Base-by-base conservation (phyloP, 371 early-diverging fungal genomes). In the Umbelopsis sp. region DNA sequence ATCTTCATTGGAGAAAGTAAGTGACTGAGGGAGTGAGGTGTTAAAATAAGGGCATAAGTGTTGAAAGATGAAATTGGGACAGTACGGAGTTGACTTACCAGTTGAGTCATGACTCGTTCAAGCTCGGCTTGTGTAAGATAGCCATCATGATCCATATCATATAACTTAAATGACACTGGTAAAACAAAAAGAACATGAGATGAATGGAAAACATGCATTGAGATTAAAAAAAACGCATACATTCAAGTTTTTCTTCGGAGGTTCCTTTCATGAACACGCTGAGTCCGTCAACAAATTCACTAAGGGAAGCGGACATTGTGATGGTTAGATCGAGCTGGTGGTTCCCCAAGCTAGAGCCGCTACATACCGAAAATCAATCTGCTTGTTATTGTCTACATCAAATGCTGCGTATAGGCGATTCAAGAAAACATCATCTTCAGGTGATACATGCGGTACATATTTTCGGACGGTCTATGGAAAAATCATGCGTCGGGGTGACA, bases 341-440 rank as follows among this genome's bases (percentile, higher is more conserved):
- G 29, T 50, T 29, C 45, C 50, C 29, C 20, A 50, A 57, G 10
- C 7, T 51, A 63, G n/a, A 7, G 63, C 32, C 35, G 11, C 14
- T 8, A 45, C 72, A 51, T 76, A 82, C 80, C 70, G 67, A 71
- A 92, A 91, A 72, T 93, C 93, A 70, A 93, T 88, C 29, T 79
- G 74, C 46, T 91, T 81, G 70, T 85, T 82, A 50, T 88, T 87
- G 67, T 94, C 86, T 20, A 84, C 78, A 71, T 94, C 92, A 75
- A 94, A 94, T 8, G 93, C 93, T 65, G 91, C 88, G 78, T 91
- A 94, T 14, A 94, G 75, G 62, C 93, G 80, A 71, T 91, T 89
- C 69, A 94, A 73, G 75, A 94, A 94, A 10, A 89, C 79, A 70
- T 91, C 91, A 48, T 92, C 92, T 44, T 82, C 79, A 11, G 88